Conservation (phyloP, 2,329 filamentous ascomycete genomes). For the Xylaria hypoxylon region DNA sequence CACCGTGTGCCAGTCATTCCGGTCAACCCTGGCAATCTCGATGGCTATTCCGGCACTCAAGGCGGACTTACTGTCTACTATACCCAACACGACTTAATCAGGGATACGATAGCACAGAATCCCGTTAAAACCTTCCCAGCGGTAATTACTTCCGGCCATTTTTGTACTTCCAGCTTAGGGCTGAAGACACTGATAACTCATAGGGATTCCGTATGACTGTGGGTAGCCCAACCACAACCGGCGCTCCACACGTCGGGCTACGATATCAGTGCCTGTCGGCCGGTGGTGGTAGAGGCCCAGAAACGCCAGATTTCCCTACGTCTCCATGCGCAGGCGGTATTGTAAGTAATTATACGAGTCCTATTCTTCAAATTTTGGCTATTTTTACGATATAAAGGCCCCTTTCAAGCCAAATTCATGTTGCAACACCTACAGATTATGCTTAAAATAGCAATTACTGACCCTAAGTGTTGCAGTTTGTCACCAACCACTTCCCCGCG, state of each 20-base stretch:
- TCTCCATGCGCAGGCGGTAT: conserved; percentile 52
- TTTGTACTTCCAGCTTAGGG: background rate
- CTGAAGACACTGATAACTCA: conserved; percentile 15
- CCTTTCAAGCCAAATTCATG: no score
- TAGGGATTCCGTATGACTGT: conserved; percentile 59
- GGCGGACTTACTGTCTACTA: conserved; percentile 49
- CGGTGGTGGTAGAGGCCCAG: conserved; percentile 51
- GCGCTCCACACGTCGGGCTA: conserved; percentile 50
- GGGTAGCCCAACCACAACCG: conserved; percentile 48
- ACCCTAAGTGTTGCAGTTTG: conserved; percentile 45
- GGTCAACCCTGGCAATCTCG: conserved; percentile 44
- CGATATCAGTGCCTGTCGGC: conserved; percentile 56
- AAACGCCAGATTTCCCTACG: conserved; percentile 53
- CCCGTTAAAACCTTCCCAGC: conserved; percentile 58
- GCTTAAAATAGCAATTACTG: background rate
- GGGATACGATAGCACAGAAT: conserved; percentile 42
- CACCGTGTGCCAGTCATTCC: conserved; percentile 45
- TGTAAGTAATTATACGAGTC: background rate
- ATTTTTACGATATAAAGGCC: background rate
- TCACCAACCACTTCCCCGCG: conserved; percentile 54
- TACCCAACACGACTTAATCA: conserved; percentile 43
- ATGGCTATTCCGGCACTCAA: conserved; percentile 40
- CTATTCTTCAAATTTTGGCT: background rate
- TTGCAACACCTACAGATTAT: background rate
- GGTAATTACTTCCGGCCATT: conserved; percentile 36